Percentiles rank a stretch among this genome's conserved stretches.
phyloP scores from a whole-genome alignment of 495 filamentous ascomycete species.

The Trichoderma gamsii region DNA sequence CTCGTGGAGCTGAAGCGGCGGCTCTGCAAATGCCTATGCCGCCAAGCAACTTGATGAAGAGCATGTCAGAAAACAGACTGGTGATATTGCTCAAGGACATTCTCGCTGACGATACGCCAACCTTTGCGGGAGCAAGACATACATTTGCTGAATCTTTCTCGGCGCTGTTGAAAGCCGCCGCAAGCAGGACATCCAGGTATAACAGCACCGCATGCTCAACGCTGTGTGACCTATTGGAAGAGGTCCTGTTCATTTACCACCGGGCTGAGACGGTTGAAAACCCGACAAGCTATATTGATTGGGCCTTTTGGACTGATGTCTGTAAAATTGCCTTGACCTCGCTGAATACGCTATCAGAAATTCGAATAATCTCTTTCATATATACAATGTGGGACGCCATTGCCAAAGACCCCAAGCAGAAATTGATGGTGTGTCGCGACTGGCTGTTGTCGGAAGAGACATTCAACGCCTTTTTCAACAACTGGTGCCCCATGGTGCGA shows the following conservation, averaged over 20 bases:
- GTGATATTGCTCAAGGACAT: constrained; percentile 84
- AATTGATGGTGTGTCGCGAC: constrained; percentile 64
- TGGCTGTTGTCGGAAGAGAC: constrained; percentile 74
- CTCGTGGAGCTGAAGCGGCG: constrained; percentile 65
- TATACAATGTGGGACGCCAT: constrained; percentile 77
- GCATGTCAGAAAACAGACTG: constrained; percentile 88
- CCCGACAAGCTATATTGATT: constrained; percentile 56
- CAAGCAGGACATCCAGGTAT: constrained; percentile 71
- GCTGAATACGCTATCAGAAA: constrained; percentile 90
- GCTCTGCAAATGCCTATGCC: constrained; percentile 62
- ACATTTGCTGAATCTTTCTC: constrained; percentile 78
- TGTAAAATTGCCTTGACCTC: constrained; percentile 78
- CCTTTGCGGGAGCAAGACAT: constrained; percentile 47
- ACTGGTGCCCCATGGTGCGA: constrained; percentile 98
- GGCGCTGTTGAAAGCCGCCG: constrained; percentile 62
- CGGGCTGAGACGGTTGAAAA: constrained; percentile 39
- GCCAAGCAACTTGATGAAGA: constrained; percentile 61
- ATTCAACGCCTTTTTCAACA: constrained; percentile 83
- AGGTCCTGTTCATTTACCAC: constrained; percentile 45
- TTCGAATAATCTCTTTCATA: constrained; percentile 80
- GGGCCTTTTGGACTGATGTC: constrained; percentile 85
- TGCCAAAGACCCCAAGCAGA: constrained; percentile 58
- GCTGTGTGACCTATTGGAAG: constrained; percentile 88
- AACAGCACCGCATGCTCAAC: constrained; percentile 88
- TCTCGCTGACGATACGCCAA: constrained; percentile 59